Base-by-base conservation (phyloP, 805 yeast genomes). In the Candida xyloterini region DNA sequence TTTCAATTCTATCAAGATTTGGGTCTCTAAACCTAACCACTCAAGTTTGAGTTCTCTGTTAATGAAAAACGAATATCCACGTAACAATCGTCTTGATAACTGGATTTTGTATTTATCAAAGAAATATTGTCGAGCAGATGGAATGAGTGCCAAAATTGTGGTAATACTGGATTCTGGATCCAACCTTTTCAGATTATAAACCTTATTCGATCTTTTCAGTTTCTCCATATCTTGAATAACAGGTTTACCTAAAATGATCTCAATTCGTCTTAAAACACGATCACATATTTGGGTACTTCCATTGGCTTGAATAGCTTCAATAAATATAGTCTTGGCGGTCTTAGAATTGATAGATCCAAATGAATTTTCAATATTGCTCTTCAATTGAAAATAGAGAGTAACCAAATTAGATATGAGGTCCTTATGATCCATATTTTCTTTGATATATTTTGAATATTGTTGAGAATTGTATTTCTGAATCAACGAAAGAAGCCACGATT, bases 21-120 rank as follows among this genome's bases (percentile, higher is more conserved):
- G 13, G 7, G 24, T 27, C 32, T 53, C 57, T 10, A 46, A 15
- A 10, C 33, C 41, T 33, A 43, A 35, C 15, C 43, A 42, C 4
- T 24, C n/a, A 9, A 14, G 10, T 7, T 42, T 40, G 11, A 15
- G 14, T 7, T 34, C 38, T 9, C 35, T 29, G 9, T 34, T 31
- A 11, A 42, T 16, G 15, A 14, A 31, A 10, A 46, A 35, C 21
- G 42, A 29, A 13, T 25, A 22, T 1, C 51, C 50, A 11, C 51
- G 42, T 13, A 51, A 28, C 21, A 51, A 34, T 32, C 57, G 46
- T 37, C 41, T 27, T 1, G 55, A 51, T 2, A 53, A 41, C 23
- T 50, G 54, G 13, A 53, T 47, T 14, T 47, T 48, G 35, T 49
- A 53, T 28, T 41, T 49, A 16, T 53, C 51, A 35, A 53, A 51